Evolutionary conservation across 805 yeast species (phyloP), one percentile per base, ranked within the genome.

Genomic region (Yarrowia keelungensis): DNA sequence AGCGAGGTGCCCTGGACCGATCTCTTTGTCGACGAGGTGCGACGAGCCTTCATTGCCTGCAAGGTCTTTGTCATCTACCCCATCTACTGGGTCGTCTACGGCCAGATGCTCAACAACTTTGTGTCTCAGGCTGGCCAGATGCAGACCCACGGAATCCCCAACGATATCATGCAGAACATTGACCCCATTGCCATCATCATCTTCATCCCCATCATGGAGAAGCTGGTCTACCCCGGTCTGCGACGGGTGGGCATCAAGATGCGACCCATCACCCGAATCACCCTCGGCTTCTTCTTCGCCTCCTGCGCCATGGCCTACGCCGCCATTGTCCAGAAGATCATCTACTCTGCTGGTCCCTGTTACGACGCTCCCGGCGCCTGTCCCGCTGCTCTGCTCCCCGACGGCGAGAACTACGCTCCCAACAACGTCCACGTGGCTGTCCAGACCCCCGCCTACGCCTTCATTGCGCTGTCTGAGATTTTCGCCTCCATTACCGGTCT

Each of bases 401-500:
- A 62, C 16, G 56, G 56, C 15, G 46, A 43, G 16, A 10, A 47
- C 56, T 62, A 62, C 32, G 67, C 56, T 2, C 88, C 88, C 50
- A 85, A 86, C 75, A 77, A 82, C 67, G 81, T 89, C 59, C 89
- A 88, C 76, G 87, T 90, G 72, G 91, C 90, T 72, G 81, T 86
- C 70, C 93, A 89, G 79, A 81, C 84, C n/a, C 89, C 89, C 16
- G 89, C 92, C 4, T 90, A 90, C 78, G 83, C 89, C 51, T 79
- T 90, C 71, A 86, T 89, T 77, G 94, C 90, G 12, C 76, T 89
- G 67, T 86, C 92, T 16, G 96, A 90, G 78, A 89, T 90, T 72
- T 84, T 90, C 73, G 92, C 93, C 41, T 88, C 90, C 67, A 85
- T 89, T 73, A 89, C 95, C 26, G 95, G 94, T 73, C 84, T 89